Base-by-base conservation (phyloP, 2,329 filamentous ascomycete genomes). In the Didymella pomorum region DNA sequence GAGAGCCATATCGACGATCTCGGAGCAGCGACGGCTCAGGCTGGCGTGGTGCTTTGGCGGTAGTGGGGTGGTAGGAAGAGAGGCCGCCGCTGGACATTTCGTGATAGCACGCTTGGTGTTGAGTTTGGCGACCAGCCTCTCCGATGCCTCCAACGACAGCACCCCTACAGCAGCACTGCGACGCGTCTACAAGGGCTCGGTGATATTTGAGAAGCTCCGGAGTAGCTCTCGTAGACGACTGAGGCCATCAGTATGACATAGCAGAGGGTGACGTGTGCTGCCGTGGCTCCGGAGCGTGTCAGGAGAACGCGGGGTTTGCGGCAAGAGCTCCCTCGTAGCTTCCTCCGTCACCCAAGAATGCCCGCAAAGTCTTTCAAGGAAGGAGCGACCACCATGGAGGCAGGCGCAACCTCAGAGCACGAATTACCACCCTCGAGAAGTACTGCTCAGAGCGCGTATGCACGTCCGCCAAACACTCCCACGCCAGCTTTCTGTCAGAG, bases 21-120 rank as follows among this genome's bases (percentile, higher is more conserved):
- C 7, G n/a, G 31, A 14, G 16, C 21, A 26, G 5, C 20, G 3
- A 21, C 1, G 28, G 25, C 14, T 4, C n/a, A 20, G 10, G 14
- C 7, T 3, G 23, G 7, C 18, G 21, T 14, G 29, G 14, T 25
- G 39, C 5, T 23, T 20, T 46, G 45, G 31, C 20, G 44, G 31
- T n/a, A 26, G 56, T 41, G 20, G 50, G 31, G 33, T 23, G 37
- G 43, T 50, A 21, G 50, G 23, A 31, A 45, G 31, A 35, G 45
- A 39, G 16, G 50, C 39, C 25, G 53, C 31, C 4, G 33, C 16
- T 4, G 35, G 29, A n/a, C 37, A 50, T 16, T 45, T 50, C 39
- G 46, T 35, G 50, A 54, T 46, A 18, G 44, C 39, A 44, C 28
- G 18, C 20, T 29, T 54, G 56, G 56, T 54, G 56, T 58, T 54